These are phyloP conservation scores for Chaetoscypha palmicola DNA, from an alignment of 2,329 filamentous ascomycete genomes.

Conservation along the genomic window DNA sequence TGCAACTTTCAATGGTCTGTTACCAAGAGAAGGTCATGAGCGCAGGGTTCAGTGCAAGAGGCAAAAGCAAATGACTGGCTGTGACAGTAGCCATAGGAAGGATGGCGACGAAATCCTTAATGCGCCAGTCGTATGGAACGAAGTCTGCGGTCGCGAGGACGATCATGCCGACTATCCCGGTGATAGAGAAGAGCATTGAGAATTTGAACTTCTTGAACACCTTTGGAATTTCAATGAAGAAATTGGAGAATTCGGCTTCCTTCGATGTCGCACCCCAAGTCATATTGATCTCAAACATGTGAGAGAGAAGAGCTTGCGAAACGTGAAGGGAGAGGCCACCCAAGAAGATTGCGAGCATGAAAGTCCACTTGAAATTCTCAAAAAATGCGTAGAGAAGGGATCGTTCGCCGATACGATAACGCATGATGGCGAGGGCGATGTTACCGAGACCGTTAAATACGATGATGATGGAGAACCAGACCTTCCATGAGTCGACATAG, in stretches of 20 bases:
- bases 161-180: constrained; percentile 55
- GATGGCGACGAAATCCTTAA: constrained; percentile 68
- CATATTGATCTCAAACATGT: constrained; percentile 85
- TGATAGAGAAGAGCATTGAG: constrained; percentile 31
- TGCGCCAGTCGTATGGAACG: constrained; percentile 58
- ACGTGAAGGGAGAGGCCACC: constrained; percentile 77
- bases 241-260: constrained; percentile 73
- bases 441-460: constrained; percentile 73
- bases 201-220: constrained; percentile 67
- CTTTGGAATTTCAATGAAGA: constrained; percentile 77
- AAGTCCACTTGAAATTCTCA: constrained; percentile 67
- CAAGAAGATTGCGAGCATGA: constrained; percentile 71
- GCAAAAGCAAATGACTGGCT: constrained; percentile 61
- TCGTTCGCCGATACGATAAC: constrained; percentile 62
- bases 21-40: constrained; percentile 76
- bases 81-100: constrained; percentile 68
- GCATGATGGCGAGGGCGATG: constrained; percentile 62
- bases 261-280: constrained; percentile 80
- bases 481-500: constrained; percentile 71
- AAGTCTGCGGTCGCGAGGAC: constrained; percentile 55
- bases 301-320: constrained; percentile 68
- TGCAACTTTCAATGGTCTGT: too few relatives aligned
- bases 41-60: constrained; percentile 69
- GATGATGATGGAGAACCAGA: constrained; percentile 74
- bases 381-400: constrained; percentile 48